These are phyloP conservation scores for Carex kokanica DNA, from an alignment of 176 grass and related monocot genomes.

Conservation along the genomic window DNA sequence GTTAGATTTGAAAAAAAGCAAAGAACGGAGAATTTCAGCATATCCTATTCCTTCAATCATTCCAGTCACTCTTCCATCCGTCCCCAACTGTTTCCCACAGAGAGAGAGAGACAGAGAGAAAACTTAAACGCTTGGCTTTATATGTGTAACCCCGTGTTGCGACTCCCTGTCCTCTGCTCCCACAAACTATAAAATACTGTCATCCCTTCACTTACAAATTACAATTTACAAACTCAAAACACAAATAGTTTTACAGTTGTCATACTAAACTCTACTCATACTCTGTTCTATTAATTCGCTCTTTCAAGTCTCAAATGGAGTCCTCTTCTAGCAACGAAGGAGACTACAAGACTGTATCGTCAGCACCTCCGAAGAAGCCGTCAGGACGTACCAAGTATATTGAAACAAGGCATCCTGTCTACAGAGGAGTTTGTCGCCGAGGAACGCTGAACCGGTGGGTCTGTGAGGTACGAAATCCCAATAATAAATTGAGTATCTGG, in stretches of 20 bases:
- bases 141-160: neutral
- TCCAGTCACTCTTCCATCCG: neutral
- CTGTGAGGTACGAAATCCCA: no score
- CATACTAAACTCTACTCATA: neutral
- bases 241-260: neutral
- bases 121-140: neutral
- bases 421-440: constrained; percentile 45
- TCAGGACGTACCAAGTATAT: constrained; percentile 74
- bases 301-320: neutral
- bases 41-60: no score
- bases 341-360: neutral
- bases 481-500: no score
- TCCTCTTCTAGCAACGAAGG: neutral
- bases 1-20: no score
- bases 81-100: no score
- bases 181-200: constrained; percentile 17
- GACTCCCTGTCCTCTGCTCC: no score
- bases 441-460: no score
- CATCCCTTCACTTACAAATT: neutral
- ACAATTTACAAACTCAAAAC: neutral
- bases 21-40: no score
- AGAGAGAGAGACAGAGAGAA: no score
- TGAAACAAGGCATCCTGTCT: constrained; percentile 80
- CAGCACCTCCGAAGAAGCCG: constrained; percentile 47
- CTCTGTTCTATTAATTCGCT: neutral